These are phyloP conservation scores for Ochetophila trinervis DNA, from an alignment of 306 rosid species.

Conservation along the genomic window DNA sequence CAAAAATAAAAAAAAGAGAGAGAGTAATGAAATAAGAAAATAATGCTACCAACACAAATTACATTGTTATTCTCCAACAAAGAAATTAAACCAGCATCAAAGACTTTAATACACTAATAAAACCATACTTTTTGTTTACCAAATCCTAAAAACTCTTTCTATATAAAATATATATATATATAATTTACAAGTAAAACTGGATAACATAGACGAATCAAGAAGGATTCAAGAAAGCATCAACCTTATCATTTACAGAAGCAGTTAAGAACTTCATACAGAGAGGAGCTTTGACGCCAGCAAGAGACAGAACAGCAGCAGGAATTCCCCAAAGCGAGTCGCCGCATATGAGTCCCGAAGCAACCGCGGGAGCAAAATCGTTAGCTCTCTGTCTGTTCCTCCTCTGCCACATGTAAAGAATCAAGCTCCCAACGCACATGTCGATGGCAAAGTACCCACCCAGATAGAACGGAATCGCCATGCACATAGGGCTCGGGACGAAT, in stretches of 20 bases:
- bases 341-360: slow-evolving; percentile 69
- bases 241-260: slow-evolving; percentile 33
- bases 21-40: too few relatives aligned
- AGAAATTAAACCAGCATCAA: too few relatives aligned
- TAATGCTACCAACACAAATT: too few relatives aligned
- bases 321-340: slow-evolving; percentile 76
- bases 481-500: slow-evolving; percentile 57
- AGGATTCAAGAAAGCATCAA: slow-evolving; percentile 32
- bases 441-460: slow-evolving; percentile 65
- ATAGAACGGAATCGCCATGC: slow-evolving; percentile 72
- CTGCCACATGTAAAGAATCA: slow-evolving; percentile 51
- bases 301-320: slow-evolving; percentile 59
- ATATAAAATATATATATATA: too few relatives aligned
- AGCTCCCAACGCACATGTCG: slow-evolving; percentile 77
- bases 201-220: background rate
- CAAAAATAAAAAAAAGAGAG: too few relatives aligned
- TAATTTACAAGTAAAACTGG: too few relatives aligned
- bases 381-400: slow-evolving; percentile 40
- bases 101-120: too few relatives aligned
- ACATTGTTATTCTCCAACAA: too few relatives aligned
- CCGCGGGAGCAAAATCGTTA: slow-evolving; percentile 45
- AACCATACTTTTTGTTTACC: too few relatives aligned
- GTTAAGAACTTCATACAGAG: slow-evolving; percentile 72
- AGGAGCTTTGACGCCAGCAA: slow-evolving; percentile 48
- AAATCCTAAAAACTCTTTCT: too few relatives aligned